Percentiles rank a stretch among this genome's conserved stretches.
Evolutionary conservation across 805 yeast genomes (phyloP).

Genomic region (Cyberlindnera americana): DNA sequence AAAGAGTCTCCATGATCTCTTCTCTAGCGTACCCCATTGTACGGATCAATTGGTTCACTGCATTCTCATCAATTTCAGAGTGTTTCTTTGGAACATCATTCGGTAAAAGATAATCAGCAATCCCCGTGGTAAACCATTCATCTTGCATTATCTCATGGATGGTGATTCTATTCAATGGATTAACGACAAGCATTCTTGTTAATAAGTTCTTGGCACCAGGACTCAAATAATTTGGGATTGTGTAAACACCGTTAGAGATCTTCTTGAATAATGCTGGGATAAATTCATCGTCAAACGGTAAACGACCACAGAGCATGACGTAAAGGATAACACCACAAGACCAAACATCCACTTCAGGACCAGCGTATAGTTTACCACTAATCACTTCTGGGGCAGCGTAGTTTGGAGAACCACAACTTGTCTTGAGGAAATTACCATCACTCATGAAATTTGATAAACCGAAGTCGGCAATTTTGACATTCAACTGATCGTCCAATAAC

Average conservation of each 20-base stretch:
- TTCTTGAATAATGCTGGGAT: conserved; percentile 92
- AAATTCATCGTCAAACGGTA: conserved; percentile 95
- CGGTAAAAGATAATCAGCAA: conserved; percentile 77
- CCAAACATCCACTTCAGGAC: conserved; percentile 99
- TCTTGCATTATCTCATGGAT: conserved; percentile 90
- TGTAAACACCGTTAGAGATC: conserved; percentile 88
- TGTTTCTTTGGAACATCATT: conserved; percentile 32
- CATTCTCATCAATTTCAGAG: conserved; percentile 58
- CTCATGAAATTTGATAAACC: conserved; percentile 96
- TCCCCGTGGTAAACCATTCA: conserved; percentile 83
- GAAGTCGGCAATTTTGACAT: conserved; percentile 94
- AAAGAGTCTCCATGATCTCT: conserved; percentile 72
- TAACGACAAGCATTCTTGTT: conserved; percentile 89
- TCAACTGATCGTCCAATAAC: conserved; percentile 80
- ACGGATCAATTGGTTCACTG: conserved; percentile 66
- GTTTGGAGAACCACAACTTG: conserved; percentile 95
- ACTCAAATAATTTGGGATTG: conserved; percentile 82
- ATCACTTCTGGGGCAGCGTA: conserved; percentile 98
- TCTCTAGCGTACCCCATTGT: conserved; percentile 89
- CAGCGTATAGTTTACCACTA: conserved; percentile 91
- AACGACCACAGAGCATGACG: conserved; percentile 92
- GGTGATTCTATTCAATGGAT: conserved; percentile 90
- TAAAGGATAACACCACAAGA: conserved; percentile 92
- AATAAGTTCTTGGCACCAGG: conserved; percentile 80
- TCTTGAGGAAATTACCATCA: conserved; percentile 91